A percentile compares a stretch with the other conserved stretches of the same genome.
These are phyloP conservation scores for Neurospora sp. DNA, from an alignment of 495 filamentous ascomycete genomes.

Conservation along the genomic window DNA sequence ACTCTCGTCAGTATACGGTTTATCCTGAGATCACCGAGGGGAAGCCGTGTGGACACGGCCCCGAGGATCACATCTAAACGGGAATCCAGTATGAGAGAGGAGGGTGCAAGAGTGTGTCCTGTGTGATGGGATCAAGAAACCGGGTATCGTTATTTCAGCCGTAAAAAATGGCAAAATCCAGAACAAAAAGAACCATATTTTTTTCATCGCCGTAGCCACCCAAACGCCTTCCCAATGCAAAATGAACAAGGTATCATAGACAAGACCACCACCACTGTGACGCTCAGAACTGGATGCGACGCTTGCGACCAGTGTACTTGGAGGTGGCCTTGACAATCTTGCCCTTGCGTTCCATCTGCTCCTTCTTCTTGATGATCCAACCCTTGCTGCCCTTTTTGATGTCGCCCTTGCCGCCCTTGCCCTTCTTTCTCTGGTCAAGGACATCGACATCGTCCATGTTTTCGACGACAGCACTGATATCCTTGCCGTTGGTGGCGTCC, in stretches of 20 bases:
- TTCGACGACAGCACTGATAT: conserved; percentile 77
- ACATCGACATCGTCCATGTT: conserved; percentile 86
- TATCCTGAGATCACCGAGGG: conserved; percentile 28
- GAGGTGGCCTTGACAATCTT: conserved; percentile 84
- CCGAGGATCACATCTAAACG: conserved; percentile 66
- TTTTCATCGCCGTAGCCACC: conserved; percentile 2
- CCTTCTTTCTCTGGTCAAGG: conserved; percentile 54
- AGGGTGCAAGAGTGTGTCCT: background rate
- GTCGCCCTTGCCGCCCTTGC: conserved; percentile 38
- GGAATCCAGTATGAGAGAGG: background rate
- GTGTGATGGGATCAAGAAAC: background rate
- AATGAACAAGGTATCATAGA: background rate
- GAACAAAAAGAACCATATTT: conserved; percentile 1
- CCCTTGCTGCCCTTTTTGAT: conserved; percentile 70
- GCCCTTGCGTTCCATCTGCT: conserved; percentile 87
- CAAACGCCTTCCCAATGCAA: conserved; percentile 12
- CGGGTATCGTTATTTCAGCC: conserved; percentile 15
- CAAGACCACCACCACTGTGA: background rate
- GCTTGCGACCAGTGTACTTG: conserved; percentile 86
- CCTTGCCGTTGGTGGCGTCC: conserved; percentile 53
- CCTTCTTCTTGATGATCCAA: conserved; percentile 93
- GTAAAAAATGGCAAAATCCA: background rate
- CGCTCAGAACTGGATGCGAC: conserved; percentile 45
- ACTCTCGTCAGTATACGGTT: conserved; percentile 22
- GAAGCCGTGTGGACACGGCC: conserved; percentile 55